Evolutionary conservation across 352 stramenopile genomes (phyloP), one percentile per base, ranked within the genome.

Genomic region (Phytophthora colocasiae): DNA sequence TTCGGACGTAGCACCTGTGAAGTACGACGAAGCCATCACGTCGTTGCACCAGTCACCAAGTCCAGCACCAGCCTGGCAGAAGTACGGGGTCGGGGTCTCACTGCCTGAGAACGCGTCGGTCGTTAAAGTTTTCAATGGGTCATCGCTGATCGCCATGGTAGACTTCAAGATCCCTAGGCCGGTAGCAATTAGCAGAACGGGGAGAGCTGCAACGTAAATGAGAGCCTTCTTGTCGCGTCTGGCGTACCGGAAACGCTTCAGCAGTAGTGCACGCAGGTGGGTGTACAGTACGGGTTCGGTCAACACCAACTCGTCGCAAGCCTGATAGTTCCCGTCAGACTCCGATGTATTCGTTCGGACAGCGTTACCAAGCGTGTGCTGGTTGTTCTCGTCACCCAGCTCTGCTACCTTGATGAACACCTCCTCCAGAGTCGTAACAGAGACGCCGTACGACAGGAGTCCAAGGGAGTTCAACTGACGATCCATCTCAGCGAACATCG

Each of bases 361-460:
- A 19, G 19, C 19, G 19, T 19, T 19, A 19, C 19, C 61, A 26
- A 83, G 63, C 6, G 69, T 87, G 51, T 80, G 69, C 50, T 81
- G 73, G 29, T 86, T 67, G 27, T 36, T 63, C 12, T 81, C 56
- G 29, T 80, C 77, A 41, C 58, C 55, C 14, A 52, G 40, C 24
- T 87, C 78, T 0, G 82, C 83, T 24, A 93, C 79, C 40, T 91
- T 93, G 41, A 94, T 83, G 51, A 94, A 94, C 36, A 94, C 86
- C 55, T 93, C 81, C 51, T 94, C 86, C 24, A 94, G 36, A 9
- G 86, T 90, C 0, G 86, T 92, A 6, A 99, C 96, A 15, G 90
- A 95, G 24, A 87, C 68, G 26, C 73, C 74, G 34, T 86, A 89
- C 15, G 73, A 90, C 2, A 87, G 49, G 17, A 86, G 27, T 1